Evolutionary conservation across 2,329 filamentous ascomycete genomes (phyloP), one percentile per base, ranked within the genome.

Genomic region (Nemania sp.): DNA sequence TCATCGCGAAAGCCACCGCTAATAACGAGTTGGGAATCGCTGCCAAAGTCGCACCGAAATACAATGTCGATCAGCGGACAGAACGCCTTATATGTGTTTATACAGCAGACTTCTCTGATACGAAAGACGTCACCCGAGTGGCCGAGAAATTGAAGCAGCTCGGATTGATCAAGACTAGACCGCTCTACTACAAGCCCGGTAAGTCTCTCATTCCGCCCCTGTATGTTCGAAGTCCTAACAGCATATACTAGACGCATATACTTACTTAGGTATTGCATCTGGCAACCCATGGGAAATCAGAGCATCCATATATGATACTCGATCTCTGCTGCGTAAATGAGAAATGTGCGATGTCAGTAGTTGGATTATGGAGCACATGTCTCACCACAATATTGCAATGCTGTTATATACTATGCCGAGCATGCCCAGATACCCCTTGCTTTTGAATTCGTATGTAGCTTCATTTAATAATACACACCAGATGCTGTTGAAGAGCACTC

Each of bases 101-200:
- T 69, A 95, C 90, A 5, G 74, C 76, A 36, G 84, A 96, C 68
- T 94, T 91, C 66, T 75, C 75, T 23, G 84, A 95, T 66, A 77
- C 73, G 46, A 73, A 78, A 3, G 90, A 95, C 66, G 80, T 95
- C 5, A 78, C 76, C 23, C 79, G 88, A 37, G 88, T 95, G 3
- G 73, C 93, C 33, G 66, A 75, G 53, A 80, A 76, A 60, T 70
- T 95, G 57, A 78, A 80, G 45, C 76, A 84, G 50, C 73, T 91
- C 53, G 83, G 80, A 6, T 72, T 94, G 31, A 76, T 87, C 45
- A 75, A 60, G 43, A 70, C 70, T 3, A 75, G 73, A 40, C 73
- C 77, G 1, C 84, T 94, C 44, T 93, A 90, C 68, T 96, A 95
- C 74, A 95, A 95, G 66, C 81, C 81, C 62, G 86, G 88, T 80